Evolutionary conservation across 768 basidiomycete genomes (phyloP).

Genomic region (Neoboletus magnificus): DNA sequence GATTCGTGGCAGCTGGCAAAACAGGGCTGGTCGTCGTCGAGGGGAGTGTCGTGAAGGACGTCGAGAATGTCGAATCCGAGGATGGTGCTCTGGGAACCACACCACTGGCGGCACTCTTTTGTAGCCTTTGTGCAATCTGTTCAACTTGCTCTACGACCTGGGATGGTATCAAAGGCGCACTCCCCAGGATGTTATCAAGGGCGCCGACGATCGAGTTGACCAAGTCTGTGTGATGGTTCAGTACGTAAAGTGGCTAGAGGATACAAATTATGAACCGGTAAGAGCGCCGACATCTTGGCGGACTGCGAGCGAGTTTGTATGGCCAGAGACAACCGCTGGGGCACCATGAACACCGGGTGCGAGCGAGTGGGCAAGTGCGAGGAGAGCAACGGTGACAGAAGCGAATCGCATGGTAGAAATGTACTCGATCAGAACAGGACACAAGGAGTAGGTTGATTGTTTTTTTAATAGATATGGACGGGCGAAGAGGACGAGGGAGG

Average conservation of each 20-base stretch:
- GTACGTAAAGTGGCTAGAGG: not conserved
- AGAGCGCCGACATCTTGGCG: not conserved
- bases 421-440: constrained; percentile 20
- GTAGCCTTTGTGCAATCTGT: not conserved
- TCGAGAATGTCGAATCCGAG: not conserved
- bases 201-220: fast-evolving
- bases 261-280: not conserved
- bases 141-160: not conserved
- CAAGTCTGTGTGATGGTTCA: constrained; percentile 4
- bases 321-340: constrained; percentile 8
- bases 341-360: constrained; percentile 15
- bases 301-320: not conserved
- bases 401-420: constrained; percentile 27
- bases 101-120: not conserved
- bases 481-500: constrained; percentile 2
- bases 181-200: not conserved
- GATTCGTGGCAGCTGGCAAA: not conserved
- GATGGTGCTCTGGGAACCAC: constrained; percentile 1
- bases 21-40: not conserved
- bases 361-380: constrained; percentile 17
- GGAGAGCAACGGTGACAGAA: constrained; percentile 15
- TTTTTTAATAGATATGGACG: constrained; percentile 15
- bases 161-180: not conserved
- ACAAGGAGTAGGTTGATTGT: constrained; percentile 17
- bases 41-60: not conserved